These are phyloP conservation scores for Purpureocillium takamizusanense DNA, from an alignment of 2,329 filamentous ascomycete species.

Conservation along the genomic window DNA sequence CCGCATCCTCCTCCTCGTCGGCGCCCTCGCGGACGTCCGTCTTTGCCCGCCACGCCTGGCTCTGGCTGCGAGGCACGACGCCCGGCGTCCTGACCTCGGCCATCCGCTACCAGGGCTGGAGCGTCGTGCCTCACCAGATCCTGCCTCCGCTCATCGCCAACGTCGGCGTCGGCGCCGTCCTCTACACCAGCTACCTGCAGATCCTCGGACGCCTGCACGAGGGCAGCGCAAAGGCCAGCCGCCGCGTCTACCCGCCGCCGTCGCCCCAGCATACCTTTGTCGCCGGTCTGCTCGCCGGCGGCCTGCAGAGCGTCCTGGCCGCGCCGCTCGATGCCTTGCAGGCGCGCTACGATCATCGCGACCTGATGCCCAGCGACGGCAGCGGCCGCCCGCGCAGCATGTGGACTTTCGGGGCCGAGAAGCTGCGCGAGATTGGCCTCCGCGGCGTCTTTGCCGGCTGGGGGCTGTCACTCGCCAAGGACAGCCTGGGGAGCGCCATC, in stretches of 20 bases:
- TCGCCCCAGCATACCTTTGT: conserved; percentile 53
- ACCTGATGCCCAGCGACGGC: conserved; percentile 32
- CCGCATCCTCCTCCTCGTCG: conserved; percentile 17
- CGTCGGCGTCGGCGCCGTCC: conserved; percentile 61
- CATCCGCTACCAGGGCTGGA: conserved; percentile 62
- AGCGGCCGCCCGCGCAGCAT: conserved; percentile 47
- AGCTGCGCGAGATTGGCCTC: conserved; percentile 60
- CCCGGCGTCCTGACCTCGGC: conserved; percentile 61
- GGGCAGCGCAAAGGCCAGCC: conserved; percentile 45
- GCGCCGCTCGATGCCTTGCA: conserved; percentile 70
- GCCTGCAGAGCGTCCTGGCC: conserved; percentile 60
- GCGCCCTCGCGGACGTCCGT: too few species aligned
- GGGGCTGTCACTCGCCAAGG: conserved; percentile 59
- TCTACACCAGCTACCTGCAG: conserved; percentile 70
- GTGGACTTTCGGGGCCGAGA: conserved; percentile 60
- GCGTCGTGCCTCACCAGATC: conserved; percentile 67
- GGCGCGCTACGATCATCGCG: conserved; percentile 56
- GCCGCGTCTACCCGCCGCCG: conserved; percentile 63
- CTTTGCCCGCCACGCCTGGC: conserved; percentile 27
- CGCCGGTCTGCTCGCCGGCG: conserved; percentile 61
- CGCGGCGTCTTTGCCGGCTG: conserved; percentile 69
- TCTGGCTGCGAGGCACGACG: conserved; percentile 53
- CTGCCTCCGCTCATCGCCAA: conserved; percentile 68
- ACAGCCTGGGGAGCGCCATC: conserved; percentile 58
- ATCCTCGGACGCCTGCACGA: conserved; percentile 58